A percentile compares a stretch with the other conserved stretches of the same genome.
Conservation (phyloP, 139 green algal species). For the Tetraselmis striata region DNA sequence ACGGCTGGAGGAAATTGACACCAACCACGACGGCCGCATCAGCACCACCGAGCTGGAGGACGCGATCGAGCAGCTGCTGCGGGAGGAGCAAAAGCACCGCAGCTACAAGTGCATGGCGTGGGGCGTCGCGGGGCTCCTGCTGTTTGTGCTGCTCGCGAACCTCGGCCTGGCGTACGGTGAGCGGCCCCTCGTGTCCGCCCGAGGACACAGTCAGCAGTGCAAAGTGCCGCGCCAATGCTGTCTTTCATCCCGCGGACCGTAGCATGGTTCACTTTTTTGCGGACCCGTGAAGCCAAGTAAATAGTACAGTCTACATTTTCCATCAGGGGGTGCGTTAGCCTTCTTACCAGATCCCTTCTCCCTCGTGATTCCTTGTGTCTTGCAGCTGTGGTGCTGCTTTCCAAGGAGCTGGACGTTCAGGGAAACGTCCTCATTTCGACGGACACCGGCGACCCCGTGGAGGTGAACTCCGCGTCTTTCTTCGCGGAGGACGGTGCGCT, state of each 20-base stretch:
- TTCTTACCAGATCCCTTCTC: too few species aligned
- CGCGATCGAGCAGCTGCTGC: background rate
- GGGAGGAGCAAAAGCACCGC: background rate
- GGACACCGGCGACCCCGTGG: background rate
- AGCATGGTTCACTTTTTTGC: too few species aligned
- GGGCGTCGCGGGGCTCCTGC: background rate
- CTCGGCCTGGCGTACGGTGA: background rate
- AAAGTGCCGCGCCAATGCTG: too few species aligned
- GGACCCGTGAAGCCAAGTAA: too few species aligned
- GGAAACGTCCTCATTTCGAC: background rate
- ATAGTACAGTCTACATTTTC: too few species aligned
- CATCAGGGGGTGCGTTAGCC: too few species aligned
- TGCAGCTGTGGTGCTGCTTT: background rate
- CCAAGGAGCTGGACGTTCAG: background rate
- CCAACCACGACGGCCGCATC: background rate
- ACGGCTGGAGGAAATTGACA: background rate
- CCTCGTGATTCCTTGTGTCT: background rate
- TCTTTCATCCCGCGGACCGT: too few species aligned
- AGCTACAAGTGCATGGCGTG: background rate
- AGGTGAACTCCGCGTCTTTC: background rate
- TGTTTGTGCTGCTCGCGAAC: background rate
- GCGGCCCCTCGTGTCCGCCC: too few species aligned
- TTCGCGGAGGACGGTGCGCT: background rate
- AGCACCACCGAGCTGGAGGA: background rate
- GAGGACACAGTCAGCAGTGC: too few species aligned